Percentiles rank a stretch among this genome's conserved stretches.
Conservation (phyloP, 495 filamentous ascomycete species). For the Penicillium diatomitis region DNA sequence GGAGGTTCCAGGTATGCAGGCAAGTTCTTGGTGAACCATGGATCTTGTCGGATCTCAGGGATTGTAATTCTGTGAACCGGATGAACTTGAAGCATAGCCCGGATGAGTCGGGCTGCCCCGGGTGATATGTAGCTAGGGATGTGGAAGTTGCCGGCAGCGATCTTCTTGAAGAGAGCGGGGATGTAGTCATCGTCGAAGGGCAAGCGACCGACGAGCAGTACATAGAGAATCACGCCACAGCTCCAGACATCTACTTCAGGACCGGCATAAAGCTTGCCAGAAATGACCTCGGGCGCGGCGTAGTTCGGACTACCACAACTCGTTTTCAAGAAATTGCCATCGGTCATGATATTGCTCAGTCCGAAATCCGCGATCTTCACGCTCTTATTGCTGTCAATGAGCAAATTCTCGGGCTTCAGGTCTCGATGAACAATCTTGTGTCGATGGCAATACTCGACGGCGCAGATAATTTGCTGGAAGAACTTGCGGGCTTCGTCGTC, state of each 20-base stretch:
- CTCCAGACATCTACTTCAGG: slow-evolving; percentile 99
- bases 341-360: slow-evolving; percentile 98
- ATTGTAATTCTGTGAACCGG: slow-evolving; percentile 90
- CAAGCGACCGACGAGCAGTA: slow-evolving; percentile 80
- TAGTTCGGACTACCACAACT: slow-evolving; percentile 98
- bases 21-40: slow-evolving; percentile 86
- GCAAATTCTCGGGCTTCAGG: slow-evolving; percentile 92
- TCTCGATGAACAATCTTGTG: slow-evolving; percentile 99
- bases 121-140: slow-evolving; percentile 80
- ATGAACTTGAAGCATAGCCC: slow-evolving; percentile 90
- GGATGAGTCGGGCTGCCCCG: slow-evolving; percentile 77
- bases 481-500: slow-evolving; percentile 89
- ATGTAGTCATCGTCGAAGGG: slow-evolving; percentile 98
- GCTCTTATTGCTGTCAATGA: slow-evolving; percentile 87
- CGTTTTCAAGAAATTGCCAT: slow-evolving; percentile 97
- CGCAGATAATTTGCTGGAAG: slow-evolving; percentile 99
- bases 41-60: slow-evolving; percentile 84
- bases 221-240: slow-evolving; percentile 96
- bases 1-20: slow-evolving; percentile 78
- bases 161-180: slow-evolving; percentile 77
- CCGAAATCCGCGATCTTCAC: slow-evolving; percentile 99
- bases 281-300: slow-evolving; percentile 94
- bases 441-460: slow-evolving; percentile 96
- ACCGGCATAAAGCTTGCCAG: slow-evolving; percentile 92
- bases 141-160: slow-evolving; percentile 79